These are phyloP conservation scores for Aureobasidium zeae DNA, from an alignment of 2,329 filamentous ascomycete species.

Conservation along the genomic window DNA sequence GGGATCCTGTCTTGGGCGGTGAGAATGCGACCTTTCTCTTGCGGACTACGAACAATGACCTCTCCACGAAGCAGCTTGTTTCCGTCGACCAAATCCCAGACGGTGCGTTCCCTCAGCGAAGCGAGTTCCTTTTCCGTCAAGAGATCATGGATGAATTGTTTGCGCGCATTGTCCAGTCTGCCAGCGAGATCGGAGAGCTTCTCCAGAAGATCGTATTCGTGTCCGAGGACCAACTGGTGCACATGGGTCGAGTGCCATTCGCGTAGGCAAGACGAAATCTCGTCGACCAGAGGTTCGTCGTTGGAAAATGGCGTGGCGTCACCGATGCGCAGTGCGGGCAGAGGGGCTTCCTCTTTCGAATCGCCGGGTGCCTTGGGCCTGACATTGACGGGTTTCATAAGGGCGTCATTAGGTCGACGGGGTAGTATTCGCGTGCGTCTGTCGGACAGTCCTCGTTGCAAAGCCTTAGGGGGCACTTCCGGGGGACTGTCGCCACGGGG, in stretches of 20 bases:
- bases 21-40: conserved; percentile 70
- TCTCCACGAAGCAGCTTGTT: conserved; percentile 93
- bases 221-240: conserved; percentile 76
- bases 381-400: conserved; percentile 13
- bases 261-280: conserved; percentile 90
- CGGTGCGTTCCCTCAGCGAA: conserved; percentile 73
- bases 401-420: conserved; percentile 1
- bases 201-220: conserved; percentile 73
- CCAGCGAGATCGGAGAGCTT: conserved; percentile 71
- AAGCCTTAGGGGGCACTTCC: neutral
- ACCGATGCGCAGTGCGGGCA: conserved; percentile 95
- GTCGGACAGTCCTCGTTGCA: neutral
- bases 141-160: conserved; percentile 89
- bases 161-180: conserved; percentile 72
- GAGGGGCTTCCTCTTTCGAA: conserved; percentile 77
- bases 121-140: conserved; percentile 77
- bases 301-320: conserved; percentile 89
- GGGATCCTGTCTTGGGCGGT: conserved; percentile 91
- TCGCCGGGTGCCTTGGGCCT: conserved; percentile 53
- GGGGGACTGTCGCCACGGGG: neutral
- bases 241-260: conserved; percentile 98
- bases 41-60: conserved; percentile 86
- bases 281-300: conserved; percentile 86
- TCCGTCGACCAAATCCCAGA: conserved; percentile 89
- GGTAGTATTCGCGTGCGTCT: conserved; percentile 5